These are phyloP conservation scores for Astrothelium subdiscretum DNA, from an alignment of 495 filamentous ascomycete species.

Conservation along the genomic window DNA sequence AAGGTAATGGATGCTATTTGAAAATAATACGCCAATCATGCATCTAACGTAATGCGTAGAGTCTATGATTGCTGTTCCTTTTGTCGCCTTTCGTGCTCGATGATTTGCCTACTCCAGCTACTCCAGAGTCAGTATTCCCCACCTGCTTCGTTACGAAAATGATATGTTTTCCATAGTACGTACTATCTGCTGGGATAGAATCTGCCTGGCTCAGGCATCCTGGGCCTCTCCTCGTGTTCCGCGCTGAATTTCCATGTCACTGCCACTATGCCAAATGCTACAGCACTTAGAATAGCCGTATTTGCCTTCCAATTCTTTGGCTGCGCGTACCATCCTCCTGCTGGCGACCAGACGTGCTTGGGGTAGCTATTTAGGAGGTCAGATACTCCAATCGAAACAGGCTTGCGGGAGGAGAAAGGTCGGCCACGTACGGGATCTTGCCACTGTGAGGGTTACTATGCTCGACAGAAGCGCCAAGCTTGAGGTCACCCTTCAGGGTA, in stretches of 20 bases:
- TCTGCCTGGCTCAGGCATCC: slow-evolving; percentile 74
- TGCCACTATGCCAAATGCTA: slow-evolving; percentile 63
- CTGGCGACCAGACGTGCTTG: slow-evolving; percentile 97
- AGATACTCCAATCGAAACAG: slow-evolving; percentile 7
- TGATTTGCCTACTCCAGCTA: slow-evolving; percentile 89
- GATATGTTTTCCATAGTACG: slow-evolving; percentile 28
- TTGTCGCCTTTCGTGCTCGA: slow-evolving; percentile 68
- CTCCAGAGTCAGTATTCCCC: not conserved
- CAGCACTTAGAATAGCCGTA: slow-evolving; percentile 68
- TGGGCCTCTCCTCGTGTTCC: slow-evolving; percentile 63
- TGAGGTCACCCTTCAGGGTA: slow-evolving; percentile 6
- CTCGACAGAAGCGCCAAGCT: slow-evolving; percentile 11
- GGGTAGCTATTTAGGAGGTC: slow-evolving; percentile 58
- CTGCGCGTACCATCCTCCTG: slow-evolving; percentile 94
- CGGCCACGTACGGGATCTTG: slow-evolving; percentile 70
- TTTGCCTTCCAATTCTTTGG: slow-evolving; percentile 91
- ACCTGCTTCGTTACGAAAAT: too few relatives aligned
- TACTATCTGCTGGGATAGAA: slow-evolving; percentile 97
- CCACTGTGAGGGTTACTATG: slow-evolving; percentile 67
- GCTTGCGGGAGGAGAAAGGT: slow-evolving; percentile 1
- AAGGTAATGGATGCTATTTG: too few relatives aligned
- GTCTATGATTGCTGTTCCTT: slow-evolving; percentile 26
- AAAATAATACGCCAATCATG: not conserved
- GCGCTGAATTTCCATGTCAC: slow-evolving; percentile 72
- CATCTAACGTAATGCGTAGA: not conserved